Evolutionary conservation across 192 early-diverging fungal genomes (phyloP).

Genomic region (Backusella circina): DNA sequence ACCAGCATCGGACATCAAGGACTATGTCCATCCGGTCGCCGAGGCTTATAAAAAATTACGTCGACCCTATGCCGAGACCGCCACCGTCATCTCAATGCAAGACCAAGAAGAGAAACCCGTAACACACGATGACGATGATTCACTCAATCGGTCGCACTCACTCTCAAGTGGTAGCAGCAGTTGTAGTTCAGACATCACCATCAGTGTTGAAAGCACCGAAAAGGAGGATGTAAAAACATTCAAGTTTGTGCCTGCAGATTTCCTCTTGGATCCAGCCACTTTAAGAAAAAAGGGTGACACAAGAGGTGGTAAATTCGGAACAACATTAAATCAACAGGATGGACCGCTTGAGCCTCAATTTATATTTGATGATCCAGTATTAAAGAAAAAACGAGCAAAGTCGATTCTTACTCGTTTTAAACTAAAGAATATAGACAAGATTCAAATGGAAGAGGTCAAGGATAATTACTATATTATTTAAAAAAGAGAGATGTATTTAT

Average conservation of each 20-base stretch:
- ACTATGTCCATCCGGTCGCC: constrained; percentile 7
- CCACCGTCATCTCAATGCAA: neutral
- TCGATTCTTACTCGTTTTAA: constrained; percentile 1
- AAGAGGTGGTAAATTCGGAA: neutral
- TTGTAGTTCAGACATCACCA: neutral
- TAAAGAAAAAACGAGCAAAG: neutral
- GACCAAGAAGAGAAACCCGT: neutral
- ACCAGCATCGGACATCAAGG: neutral
- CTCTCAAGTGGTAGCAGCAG: neutral
- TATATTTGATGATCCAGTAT: neutral
- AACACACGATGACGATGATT: neutral
- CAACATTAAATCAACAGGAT: constrained; percentile 6
- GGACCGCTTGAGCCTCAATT: neutral
- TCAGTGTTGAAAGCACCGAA: neutral
- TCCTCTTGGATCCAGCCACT: constrained; percentile 11
- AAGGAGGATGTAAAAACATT: neutral
- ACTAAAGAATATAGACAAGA: neutral
- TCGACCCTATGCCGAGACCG: constrained; percentile 10
- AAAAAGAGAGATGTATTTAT: neutral
- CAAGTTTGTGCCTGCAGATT: constrained; percentile 11
- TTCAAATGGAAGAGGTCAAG: neutral
- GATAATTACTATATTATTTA: neutral
- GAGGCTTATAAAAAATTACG: neutral
- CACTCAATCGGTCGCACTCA: neutral
- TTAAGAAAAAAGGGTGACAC: neutral